These are phyloP conservation scores for Acanthamoeba lenticulata DNA, from an alignment of 208 protist genomes.

Conservation along the genomic window DNA sequence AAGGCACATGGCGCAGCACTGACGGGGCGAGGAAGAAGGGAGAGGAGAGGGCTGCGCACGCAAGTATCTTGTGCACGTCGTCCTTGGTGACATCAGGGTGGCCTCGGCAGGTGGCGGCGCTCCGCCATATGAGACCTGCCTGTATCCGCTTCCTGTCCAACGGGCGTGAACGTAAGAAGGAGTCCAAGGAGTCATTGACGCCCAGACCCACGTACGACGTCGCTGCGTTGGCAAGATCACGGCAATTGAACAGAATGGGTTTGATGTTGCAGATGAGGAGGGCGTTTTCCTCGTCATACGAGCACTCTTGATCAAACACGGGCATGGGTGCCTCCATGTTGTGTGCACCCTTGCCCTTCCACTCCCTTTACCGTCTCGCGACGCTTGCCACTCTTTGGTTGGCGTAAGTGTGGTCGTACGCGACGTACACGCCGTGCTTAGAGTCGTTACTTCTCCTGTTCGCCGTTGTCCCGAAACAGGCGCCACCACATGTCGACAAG, in stretches of 20 bases:
- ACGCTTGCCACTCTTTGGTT: too few relatives aligned
- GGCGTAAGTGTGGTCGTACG: too few relatives aligned
- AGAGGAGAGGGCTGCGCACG: not conserved
- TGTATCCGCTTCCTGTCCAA: not conserved
- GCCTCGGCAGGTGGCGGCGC: not conserved
- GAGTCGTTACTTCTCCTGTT: too few relatives aligned
- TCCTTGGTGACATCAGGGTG: not conserved
- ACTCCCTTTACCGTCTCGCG: not conserved
- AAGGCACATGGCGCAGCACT: too few relatives aligned
- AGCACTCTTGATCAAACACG: conserved; percentile 28
- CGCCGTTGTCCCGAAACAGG: too few relatives aligned
- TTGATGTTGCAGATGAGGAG: conserved; percentile 35
- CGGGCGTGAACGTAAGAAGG: not conserved
- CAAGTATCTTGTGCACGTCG: not conserved
- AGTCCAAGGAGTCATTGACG: not conserved
- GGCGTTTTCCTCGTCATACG: conserved; percentile 20
- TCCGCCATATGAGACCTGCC: not conserved
- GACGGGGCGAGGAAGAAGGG: not conserved
- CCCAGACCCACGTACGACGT: not conserved
- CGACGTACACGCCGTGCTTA: too few relatives aligned
- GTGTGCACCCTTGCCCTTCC: not conserved
- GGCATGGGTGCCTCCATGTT: not conserved
- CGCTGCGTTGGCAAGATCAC: conserved; percentile 29
- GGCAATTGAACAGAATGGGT: conserved; percentile 47
- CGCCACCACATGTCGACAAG: too few relatives aligned